A percentile compares a stretch with the other conserved stretches of the same genome.
phyloP scores from a whole-genome alignment of 2,329 filamentous ascomycete species.

The Uncinocarpus reesii region DNA sequence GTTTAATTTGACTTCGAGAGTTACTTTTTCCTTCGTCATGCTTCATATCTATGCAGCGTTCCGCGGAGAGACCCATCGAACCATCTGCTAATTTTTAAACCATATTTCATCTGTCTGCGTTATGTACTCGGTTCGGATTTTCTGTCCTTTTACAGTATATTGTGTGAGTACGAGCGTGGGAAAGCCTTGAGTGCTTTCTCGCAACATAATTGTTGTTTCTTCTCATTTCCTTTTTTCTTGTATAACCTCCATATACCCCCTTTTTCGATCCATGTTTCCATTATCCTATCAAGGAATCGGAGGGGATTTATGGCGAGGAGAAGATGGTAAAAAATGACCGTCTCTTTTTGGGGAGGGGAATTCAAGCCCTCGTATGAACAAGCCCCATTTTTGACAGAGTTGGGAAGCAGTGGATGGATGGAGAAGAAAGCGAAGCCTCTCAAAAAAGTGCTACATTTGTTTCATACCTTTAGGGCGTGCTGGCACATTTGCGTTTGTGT shows the following conservation, averaged over 20 bases:
- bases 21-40: constrained; percentile 14
- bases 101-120: constrained; percentile 6
- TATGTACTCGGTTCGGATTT: constrained; percentile 14
- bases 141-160: constrained; percentile 25
- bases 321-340: constrained; percentile 8
- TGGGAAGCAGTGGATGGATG: background rate
- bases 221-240: constrained; percentile 9
- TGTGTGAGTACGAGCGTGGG: constrained; percentile 13
- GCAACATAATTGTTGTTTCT: constrained; percentile 8
- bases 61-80: constrained; percentile 9
- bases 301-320: constrained; percentile 11
- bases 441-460: constrained; percentile 9
- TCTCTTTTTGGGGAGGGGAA: background rate
- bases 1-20: constrained; percentile 23
- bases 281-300: constrained; percentile 2
- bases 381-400: constrained; percentile 5
- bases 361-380: background rate
- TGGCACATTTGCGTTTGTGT: background rate
- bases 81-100: constrained; percentile 9
- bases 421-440: background rate
- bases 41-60: constrained; percentile 19
- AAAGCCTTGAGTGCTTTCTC: constrained; percentile 1
- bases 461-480: background rate
- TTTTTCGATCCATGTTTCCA: constrained; percentile 12
- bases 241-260: constrained; percentile 15